Conservation (phyloP, 768 basidiomycete genomes). For the Lactifluus subvellereus region DNA sequence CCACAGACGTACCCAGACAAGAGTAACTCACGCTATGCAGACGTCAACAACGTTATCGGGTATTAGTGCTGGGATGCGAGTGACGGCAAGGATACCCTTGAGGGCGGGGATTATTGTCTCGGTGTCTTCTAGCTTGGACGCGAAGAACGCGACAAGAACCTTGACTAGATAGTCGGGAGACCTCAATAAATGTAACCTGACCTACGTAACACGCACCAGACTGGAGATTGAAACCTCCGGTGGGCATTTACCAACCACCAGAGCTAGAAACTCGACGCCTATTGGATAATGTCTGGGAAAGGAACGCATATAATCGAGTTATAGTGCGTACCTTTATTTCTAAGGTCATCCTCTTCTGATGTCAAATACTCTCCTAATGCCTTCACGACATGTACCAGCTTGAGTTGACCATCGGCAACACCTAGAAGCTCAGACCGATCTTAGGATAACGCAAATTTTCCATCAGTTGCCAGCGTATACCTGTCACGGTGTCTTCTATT, state of each 20-base stretch:
- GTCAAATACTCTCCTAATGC: slow-evolving; percentile 84
- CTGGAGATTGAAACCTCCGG: slow-evolving; percentile 64
- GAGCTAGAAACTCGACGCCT: slow-evolving; percentile 85
- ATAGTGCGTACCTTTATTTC: slow-evolving; percentile 62
- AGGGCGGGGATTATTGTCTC: slow-evolving; percentile 81
- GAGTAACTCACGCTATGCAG: slow-evolving; percentile 48
- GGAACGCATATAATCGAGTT: neutral
- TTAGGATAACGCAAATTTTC: slow-evolving; percentile 1
- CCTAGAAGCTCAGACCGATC: slow-evolving; percentile 32
- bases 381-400: slow-evolving; percentile 76
- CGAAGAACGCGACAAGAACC: slow-evolving; percentile 78
- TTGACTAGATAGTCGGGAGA: slow-evolving; percentile 48
- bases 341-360: slow-evolving; percentile 70
- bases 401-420: slow-evolving; percentile 48
- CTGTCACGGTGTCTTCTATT: slow-evolving; percentile 27
- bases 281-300: neutral
- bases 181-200: neutral
- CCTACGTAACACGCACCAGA: slow-evolving; percentile 49
- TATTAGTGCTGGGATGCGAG: slow-evolving; percentile 55
- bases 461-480: slow-evolving; percentile 11
- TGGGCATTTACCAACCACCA: slow-evolving; percentile 58
- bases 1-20: slow-evolving; percentile 6
- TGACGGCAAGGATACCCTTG: slow-evolving; percentile 65
- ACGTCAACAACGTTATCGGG: slow-evolving; percentile 59
- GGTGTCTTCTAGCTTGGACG: slow-evolving; percentile 79